These are phyloP conservation scores for Ophiostoma novo-ulmi DNA, from an alignment of 2,329 filamentous ascomycete species.

Conservation along the genomic window DNA sequence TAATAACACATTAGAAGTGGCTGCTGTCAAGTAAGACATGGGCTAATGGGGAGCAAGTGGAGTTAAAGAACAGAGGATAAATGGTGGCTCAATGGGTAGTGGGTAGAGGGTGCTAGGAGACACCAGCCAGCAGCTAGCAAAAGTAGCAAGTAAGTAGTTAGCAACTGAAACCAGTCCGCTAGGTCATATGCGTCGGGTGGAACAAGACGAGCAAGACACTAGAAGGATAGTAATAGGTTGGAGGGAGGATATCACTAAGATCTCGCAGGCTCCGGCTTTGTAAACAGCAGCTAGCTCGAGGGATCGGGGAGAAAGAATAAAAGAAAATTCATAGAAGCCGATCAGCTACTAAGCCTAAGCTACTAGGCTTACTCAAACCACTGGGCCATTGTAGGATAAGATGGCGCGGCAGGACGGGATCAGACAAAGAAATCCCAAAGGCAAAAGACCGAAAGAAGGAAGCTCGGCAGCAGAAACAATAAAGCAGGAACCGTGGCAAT, in stretches of 20 bases:
- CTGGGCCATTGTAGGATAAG: background rate
- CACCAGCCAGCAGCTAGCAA: background rate
- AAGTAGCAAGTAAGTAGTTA: too few relatives aligned
- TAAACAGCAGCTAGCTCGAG: background rate
- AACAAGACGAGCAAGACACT: background rate
- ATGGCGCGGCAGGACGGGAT: background rate
- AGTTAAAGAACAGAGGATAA: background rate
- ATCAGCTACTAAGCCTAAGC: background rate
- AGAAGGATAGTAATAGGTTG: background rate
- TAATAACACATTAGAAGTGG: background rate
- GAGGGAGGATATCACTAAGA: background rate
- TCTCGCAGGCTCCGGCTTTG: slow-evolving; percentile 5
- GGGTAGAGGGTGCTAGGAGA: background rate
- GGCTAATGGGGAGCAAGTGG: too few relatives aligned
- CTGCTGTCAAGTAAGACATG: background rate
- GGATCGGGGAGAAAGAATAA: background rate
- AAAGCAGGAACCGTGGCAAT: background rate
- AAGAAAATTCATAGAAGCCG: background rate
- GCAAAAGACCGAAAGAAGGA: background rate
- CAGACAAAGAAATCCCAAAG: background rate
- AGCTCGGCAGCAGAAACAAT: background rate
- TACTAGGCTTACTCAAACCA: background rate
- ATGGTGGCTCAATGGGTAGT: background rate
- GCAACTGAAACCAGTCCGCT: background rate
- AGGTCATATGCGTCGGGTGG: slow-evolving; percentile 7